Evolutionary conservation across 805 yeast genomes (phyloP), one percentile per base, ranked within the genome.

Genomic region (Saccharomycopsis microspora): DNA sequence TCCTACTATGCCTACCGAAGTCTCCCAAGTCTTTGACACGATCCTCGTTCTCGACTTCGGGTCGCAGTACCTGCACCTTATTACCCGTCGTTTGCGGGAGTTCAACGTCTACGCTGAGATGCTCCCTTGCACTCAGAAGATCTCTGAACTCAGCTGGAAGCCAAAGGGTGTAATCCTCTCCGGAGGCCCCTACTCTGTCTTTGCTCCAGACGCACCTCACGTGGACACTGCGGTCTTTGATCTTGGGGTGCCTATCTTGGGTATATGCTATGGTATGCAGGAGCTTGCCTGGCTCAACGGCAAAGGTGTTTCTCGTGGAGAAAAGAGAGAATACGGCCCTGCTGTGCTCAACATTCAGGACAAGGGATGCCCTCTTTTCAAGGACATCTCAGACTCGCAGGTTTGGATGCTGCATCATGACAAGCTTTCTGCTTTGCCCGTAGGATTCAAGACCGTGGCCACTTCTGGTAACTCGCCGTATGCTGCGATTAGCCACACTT

Each of bases 381-480:
- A 80, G 54, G 96, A 82, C 53, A 86, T 93, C 58, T 94, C 88
- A 67, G 83, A 93, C 71, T 87, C 95, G 51, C 89, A 83, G 65
- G 97, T 93, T 54, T 93, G 98, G 98, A 93, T 93, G 98, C 89
- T 97, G 43, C 98, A 93, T 68, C 96, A 96, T 62, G 98, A 93
- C 70, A 93, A 93, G 74, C 75, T 93, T 61, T 80, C 80, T 59
- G 85, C 90, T 46, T 75, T 93, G 57, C 98, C 98, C 59, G 74
- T 76, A 41, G 96, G 94, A 38, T 93, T 78, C 76, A 79, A 82
- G 65, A 77, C 84, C 52, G 87, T 89, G 53, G 98, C 97, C 47
- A 80, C 87, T 40, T 83, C 96, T 48, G 86, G 75, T 57, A 93
- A 93, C 76, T 93, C 97, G 40, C 98, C 97, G 50, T 93, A 62